phyloP scores from a whole-genome alignment of 1,284 basidiomycete genomes.

The Polyporus tsugae region DNA sequence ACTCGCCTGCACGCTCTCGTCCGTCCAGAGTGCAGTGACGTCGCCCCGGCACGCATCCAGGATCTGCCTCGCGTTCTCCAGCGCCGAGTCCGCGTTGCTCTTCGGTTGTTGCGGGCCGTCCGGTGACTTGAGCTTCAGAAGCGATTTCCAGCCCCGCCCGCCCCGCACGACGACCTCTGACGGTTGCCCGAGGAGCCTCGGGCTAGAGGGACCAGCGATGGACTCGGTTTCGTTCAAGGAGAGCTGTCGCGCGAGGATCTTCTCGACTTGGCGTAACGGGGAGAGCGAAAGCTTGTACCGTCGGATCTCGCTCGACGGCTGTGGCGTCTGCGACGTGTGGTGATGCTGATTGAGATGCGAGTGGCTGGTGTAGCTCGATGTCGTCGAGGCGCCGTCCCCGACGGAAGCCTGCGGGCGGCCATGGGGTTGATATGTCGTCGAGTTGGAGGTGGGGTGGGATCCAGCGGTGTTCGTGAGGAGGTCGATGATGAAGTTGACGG shows the following conservation, averaged over 20 bases:
- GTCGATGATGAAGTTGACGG: conserved; percentile 64
- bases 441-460: conserved; percentile 1
- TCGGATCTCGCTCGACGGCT: conserved; percentile 45
- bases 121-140: conserved; percentile 31
- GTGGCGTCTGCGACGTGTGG: conserved; percentile 23
- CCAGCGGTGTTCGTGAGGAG: conserved; percentile 40
- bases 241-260: conserved; percentile 47
- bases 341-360: conserved; percentile 4
- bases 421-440: conserved; percentile 13
- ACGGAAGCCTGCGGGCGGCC: not conserved
- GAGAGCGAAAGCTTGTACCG: conserved; percentile 56
- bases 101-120: conserved; percentile 10
- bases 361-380: conserved; percentile 1
- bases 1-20: conserved; percentile 50
- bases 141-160: conserved; percentile 55
- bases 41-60: conserved; percentile 61
- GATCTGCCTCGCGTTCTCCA: conserved; percentile 54
- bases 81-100: conserved; percentile 35
- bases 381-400: conserved; percentile 22
- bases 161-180: conserved; percentile 58
- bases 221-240: conserved; percentile 30
- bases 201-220: not conserved
- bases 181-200: conserved; percentile 48
- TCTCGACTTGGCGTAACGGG: conserved; percentile 62
- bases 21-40: conserved; percentile 58